Evolutionary conservation across 352 stramenopile species (phyloP), one percentile per base, ranked within the genome.

Genomic region (Globisporangium megalacanthum): DNA sequence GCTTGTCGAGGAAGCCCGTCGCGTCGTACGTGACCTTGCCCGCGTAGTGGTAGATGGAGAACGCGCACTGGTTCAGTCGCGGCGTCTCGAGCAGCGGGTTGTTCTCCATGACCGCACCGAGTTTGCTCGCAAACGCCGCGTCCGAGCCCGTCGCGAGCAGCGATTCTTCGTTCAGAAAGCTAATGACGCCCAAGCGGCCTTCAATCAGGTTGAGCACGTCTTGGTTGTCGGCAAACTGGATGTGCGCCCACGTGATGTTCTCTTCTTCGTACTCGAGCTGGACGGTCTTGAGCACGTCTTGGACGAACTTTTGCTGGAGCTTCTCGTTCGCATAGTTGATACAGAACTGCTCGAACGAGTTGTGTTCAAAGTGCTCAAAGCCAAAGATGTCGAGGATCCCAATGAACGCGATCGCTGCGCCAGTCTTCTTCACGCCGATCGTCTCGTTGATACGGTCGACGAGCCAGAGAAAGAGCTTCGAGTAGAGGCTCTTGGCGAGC

Each of bases 331-430:
- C 79, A 45, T 89, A 89, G 73, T 90, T 90, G 72, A 90, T 90
- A 53, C 83, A 86, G 37, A 92, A 88, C 54, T 92, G 82, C 57
- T 92, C 82, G 53, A 89, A 92, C 55, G 88, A 95, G 73, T 97
- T 97, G 73, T 94, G 83, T 59, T 96, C 95, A 75, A 99, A 99
- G 68, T 97, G 96, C 77, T 99, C 97, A 65, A 99, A 99, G 49
- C 97, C 97, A 65, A 99, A 99, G 65, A 99, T 99, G 88, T 99
- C 97, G 53, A 99, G 75, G 46, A 99, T 92, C 50, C 96, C 96
- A 29, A 29, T 29, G 25, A 42, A 98, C 94, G 44, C 91, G 79
- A 58, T 94, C 85, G 53, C 74, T 14, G 64, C 65, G 58, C 92
- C 85, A 45, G 91, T 72, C n/a, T 75, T 29, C 25, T 29, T 29